Base-by-base conservation (phyloP, 75 land plant genomes). In the Pinus albicaulis region DNA sequence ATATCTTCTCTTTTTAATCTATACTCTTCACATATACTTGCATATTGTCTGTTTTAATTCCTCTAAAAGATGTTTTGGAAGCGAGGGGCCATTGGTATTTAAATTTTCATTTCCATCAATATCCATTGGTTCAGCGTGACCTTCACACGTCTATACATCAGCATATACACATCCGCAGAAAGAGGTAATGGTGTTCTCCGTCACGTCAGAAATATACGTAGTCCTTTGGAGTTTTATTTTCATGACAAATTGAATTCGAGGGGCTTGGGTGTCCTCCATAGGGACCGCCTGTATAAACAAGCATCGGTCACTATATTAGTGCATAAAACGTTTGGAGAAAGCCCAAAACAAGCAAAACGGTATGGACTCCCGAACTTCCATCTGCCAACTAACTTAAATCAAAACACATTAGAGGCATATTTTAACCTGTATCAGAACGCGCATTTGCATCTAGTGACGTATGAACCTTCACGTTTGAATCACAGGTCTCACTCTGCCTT, bases 101-200 rank as follows among this genome's bases (percentile, higher is more conserved):
- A 57, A 70, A 55, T 34, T 19, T 55, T 34, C 38, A 34, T 74
- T 60, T 68, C 56, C 60, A 59, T 74, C 80, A 6, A 34, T 73
- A 75, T 82, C 79, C 59, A 69, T 76, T 28, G 19, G 23, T 12
- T 59, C 62, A 53, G 20, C 8, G 69, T 19, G n/a, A 16, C 34
- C 34, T 62, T 61, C 84, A n/a, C 73, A 15, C 80, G 77, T 56
- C 58, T 88, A 76, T 94, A 97, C 93, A 92, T 95, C 76, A 97
- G 76, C 98, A 97, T 92, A 56, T 97, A 97, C 17, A 93, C 95
- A 91, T 97, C 99, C 74, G 82, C 82, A 13, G 99, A 97, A n/a
- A n/a, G n/a, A n/a, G n/a, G n/a, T n/a, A n/a, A n/a, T n/a, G n/a
- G n/a, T n/a, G n/a, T n/a, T n/a, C n/a, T n/a, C n/a, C n/a, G n/a